A percentile compares a stretch with the other conserved stretches of the same genome.
phyloP scores from a whole-genome alignment of 768 basidiomycete species.

The Pilatotrama ljubarskyi region DNA sequence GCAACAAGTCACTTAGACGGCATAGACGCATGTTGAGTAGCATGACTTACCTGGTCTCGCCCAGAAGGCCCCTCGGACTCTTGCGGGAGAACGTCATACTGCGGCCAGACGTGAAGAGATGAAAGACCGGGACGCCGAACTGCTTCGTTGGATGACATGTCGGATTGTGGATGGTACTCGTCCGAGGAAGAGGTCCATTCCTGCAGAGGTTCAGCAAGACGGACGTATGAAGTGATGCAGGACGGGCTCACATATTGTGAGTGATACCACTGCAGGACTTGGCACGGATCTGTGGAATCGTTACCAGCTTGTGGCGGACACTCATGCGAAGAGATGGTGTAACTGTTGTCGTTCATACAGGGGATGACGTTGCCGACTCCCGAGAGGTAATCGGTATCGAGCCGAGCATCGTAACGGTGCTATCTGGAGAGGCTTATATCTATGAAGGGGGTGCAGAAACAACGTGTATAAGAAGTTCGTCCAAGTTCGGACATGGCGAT shows the following conservation, averaged over 20 bases:
- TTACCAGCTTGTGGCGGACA: neutral
- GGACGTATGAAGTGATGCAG: neutral
- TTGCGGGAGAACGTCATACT: neutral
- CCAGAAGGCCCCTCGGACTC: neutral
- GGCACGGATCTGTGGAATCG: neutral
- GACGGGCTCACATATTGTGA: neutral
- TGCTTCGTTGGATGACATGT: neutral
- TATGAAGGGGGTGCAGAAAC: neutral
- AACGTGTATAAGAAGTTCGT: neutral
- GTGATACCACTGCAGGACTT: neutral
- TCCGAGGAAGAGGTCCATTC: neutral
- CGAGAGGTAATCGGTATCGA: neutral
- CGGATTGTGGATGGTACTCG: neutral
- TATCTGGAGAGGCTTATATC: conserved; percentile 1
- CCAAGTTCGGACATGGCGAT: conserved; percentile 8
- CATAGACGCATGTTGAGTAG: neutral
- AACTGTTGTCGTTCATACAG: conserved; percentile 7
- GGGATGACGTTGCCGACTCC: conserved; percentile 3
- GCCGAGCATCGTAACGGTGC: neutral
- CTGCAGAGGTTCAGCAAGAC: neutral
- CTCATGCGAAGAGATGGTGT: neutral
- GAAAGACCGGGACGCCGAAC: too few relatives aligned
- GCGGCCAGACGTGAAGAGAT: neutral
- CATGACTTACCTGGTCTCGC: neutral
- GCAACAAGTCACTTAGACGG: neutral